Evolutionary conservation across 768 basidiomycete genomes (phyloP).

Genomic region (Tricholomella constricta): DNA sequence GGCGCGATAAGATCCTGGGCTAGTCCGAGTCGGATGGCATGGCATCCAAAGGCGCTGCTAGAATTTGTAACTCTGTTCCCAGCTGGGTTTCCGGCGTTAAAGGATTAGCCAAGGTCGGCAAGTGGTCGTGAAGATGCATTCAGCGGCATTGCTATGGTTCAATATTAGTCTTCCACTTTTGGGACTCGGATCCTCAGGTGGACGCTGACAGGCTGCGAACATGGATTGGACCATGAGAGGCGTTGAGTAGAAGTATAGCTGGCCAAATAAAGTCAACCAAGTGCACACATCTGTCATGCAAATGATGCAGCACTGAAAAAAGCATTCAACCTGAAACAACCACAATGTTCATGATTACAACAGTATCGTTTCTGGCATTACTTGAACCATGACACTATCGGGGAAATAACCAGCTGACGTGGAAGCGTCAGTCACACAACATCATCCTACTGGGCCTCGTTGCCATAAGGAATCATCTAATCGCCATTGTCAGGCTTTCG

Average conservation of each 20-base stretch:
- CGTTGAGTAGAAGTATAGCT: no score
- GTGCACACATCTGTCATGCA: background rate
- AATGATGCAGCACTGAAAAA: background rate
- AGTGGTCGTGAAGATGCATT: no score
- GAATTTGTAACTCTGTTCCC: no score
- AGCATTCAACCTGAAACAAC: background rate
- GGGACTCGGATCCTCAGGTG: background rate
- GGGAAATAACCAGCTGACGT: background rate
- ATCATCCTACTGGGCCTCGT: background rate
- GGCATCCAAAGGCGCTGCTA: no score
- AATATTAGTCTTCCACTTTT: background rate
- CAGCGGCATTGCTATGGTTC: constrained; percentile 1
- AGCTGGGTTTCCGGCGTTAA: constrained; percentile 5
- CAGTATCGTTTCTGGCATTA: constrained; percentile 2
- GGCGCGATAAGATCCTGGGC: constrained; percentile 21
- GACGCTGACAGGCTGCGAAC: background rate
- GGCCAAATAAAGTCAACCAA: constrained; percentile 2
- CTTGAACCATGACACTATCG: constrained; percentile 1
- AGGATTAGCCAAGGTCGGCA: background rate
- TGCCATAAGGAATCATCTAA: constrained; percentile 6
- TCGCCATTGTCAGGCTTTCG: background rate
- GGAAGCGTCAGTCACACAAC: background rate
- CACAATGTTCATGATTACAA: constrained; percentile 2
- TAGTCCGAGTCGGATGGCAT: no score
- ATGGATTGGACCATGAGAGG: background rate